Evolutionary conservation across 768 basidiomycete genomes (phyloP).

Genomic region (Mycena capillaripes): DNA sequence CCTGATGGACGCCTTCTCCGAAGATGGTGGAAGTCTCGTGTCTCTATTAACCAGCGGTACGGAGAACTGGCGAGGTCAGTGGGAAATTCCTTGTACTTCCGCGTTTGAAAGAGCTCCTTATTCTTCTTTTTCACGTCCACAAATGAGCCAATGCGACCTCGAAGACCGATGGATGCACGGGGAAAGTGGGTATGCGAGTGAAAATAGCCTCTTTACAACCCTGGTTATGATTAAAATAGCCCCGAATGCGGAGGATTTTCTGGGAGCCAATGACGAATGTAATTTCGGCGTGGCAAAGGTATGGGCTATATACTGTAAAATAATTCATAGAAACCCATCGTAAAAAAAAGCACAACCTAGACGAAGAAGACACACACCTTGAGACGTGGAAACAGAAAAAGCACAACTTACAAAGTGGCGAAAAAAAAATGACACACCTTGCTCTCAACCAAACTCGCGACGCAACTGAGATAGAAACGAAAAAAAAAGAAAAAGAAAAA

Average conservation of each 20-base stretch:
- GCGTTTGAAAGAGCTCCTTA: background rate
- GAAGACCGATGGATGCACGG: background rate
- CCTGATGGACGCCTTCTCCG: too few relatives aligned
- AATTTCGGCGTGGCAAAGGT: background rate
- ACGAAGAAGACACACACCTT: too few relatives aligned
- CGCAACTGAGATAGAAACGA: too few relatives aligned
- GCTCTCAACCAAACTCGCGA: too few relatives aligned
- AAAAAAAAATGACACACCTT: too few relatives aligned
- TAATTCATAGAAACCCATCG: too few relatives aligned
- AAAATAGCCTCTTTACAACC: background rate
- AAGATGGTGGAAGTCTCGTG: too few relatives aligned
- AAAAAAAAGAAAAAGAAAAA: too few relatives aligned
- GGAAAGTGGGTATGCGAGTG: background rate
- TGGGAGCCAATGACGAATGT: background rate
- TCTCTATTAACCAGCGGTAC: background rate
- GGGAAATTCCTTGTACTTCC: background rate
- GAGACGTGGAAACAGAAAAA: too few relatives aligned
- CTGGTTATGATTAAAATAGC: background rate
- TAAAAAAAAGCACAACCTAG: too few relatives aligned
- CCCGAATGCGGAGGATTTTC: slow-evolving; percentile 4
- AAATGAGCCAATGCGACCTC: background rate
- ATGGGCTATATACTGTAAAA: too few relatives aligned
- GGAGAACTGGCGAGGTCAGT: background rate
- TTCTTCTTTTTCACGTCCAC: background rate
- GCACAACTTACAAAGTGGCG: too few relatives aligned